Conservation (phyloP, 768 basidiomycete genomes). For the Boletus rufocinnamomeus region DNA sequence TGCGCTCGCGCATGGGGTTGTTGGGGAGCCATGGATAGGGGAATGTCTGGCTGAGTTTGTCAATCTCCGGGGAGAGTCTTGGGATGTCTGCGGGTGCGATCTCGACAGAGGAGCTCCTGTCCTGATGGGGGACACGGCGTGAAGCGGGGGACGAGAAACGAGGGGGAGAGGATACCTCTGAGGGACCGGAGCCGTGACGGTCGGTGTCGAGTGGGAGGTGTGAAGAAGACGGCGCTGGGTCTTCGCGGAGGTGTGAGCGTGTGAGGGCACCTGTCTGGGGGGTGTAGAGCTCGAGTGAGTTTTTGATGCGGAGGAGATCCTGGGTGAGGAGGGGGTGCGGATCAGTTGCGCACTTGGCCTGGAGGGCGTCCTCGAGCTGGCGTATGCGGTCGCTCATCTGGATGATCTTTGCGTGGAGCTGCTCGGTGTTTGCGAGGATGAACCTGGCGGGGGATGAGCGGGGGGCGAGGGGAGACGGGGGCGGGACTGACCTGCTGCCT, state of each 20-base stretch:
- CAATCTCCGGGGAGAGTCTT: slow-evolving; percentile 35
- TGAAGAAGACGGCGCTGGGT: slow-evolving; percentile 18
- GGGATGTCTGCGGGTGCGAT: slow-evolving; percentile 19
- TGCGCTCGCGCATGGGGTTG: slow-evolving; percentile 61
- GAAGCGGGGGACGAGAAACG: background rate
- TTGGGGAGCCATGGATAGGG: slow-evolving; percentile 71
- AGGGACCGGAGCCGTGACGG: slow-evolving; percentile 20
- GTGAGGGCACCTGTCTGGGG: slow-evolving; percentile 26
- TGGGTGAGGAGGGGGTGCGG: slow-evolving; percentile 57
- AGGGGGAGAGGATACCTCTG: slow-evolving; percentile 23
- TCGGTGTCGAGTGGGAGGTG: slow-evolving; percentile 8
- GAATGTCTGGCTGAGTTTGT: slow-evolving; percentile 62
- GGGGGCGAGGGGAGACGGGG: background rate
- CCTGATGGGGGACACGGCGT: slow-evolving; percentile 18
- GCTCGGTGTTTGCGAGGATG: slow-evolving; percentile 68
- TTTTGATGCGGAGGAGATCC: slow-evolving; percentile 64
- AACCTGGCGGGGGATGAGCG: slow-evolving; percentile 43
- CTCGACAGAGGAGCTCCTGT: slow-evolving; percentile 29
- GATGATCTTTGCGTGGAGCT: slow-evolving; percentile 63
- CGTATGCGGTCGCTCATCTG: slow-evolving; percentile 64
- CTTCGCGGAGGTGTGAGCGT: slow-evolving; percentile 4
- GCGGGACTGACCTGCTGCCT: slow-evolving; percentile 55
- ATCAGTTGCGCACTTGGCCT: slow-evolving; percentile 41
- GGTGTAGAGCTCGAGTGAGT: slow-evolving; percentile 63
- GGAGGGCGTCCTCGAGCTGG: slow-evolving; percentile 62